These are phyloP conservation scores for Schizophyllum commune DNA, from an alignment of 1,284 basidiomycete species.

Conservation along the genomic window DNA sequence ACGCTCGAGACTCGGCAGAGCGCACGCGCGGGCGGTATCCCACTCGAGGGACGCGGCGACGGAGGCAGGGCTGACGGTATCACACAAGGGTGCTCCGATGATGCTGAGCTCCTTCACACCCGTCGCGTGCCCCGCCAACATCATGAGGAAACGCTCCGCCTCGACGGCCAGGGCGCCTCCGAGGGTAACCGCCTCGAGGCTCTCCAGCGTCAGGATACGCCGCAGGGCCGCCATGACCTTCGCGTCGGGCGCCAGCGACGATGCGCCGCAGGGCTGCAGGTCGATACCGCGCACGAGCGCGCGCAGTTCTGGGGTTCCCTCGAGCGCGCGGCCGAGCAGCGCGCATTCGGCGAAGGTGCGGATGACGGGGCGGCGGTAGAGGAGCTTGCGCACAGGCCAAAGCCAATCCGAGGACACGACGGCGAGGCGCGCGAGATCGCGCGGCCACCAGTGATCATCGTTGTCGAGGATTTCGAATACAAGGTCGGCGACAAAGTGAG, in stretches of 20 bases:
- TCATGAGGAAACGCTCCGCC: conserved; percentile 15
- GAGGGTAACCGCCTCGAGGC: conserved; percentile 36
- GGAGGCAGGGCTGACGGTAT: not conserved
- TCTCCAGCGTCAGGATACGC: not conserved
- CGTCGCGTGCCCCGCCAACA: not conserved
- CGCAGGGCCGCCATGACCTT: not conserved
- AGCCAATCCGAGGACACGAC: conserved; percentile 42
- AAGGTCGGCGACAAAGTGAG: conserved; percentile 40
- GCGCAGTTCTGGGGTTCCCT: conserved; percentile 26
- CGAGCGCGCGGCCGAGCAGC: conserved; percentile 35
- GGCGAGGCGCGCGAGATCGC: conserved; percentile 39
- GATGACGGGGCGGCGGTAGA: conserved; percentile 37
- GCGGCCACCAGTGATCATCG: conserved; percentile 44
- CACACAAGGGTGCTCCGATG: not conserved
- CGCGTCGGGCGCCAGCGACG: not conserved
- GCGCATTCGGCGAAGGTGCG: conserved; percentile 32
- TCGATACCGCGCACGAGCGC: conserved; percentile 34
- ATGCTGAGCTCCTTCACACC: not conserved
- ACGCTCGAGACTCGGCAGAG: conserved; percentile 17
- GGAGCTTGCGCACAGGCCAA: conserved; percentile 31
- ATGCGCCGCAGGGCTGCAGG: conserved; percentile 25
- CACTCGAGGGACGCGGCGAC: conserved; percentile 10
- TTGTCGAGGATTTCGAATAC: conserved; percentile 44
- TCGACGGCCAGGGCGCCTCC: conserved; percentile 32
- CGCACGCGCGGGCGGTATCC: conserved; percentile 23